Conservation (phyloP, 2,329 filamentous ascomycete species). For the Sporothrix globosa region DNA sequence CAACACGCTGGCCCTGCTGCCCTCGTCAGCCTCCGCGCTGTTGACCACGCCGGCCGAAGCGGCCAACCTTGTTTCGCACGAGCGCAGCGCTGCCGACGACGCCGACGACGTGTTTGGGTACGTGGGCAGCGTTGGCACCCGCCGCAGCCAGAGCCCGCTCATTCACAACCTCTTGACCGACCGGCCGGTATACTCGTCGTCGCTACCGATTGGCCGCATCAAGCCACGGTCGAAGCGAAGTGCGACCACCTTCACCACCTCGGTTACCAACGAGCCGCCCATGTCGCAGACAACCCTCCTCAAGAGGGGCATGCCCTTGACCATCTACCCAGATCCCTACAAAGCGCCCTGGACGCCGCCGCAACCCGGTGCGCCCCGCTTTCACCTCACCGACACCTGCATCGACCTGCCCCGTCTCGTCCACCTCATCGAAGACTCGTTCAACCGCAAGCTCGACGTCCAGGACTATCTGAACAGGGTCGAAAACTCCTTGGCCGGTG, state of each 20-base stretch:
- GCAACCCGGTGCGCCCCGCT: conserved; percentile 58
- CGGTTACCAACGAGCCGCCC: background rate
- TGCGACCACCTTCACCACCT: background rate
- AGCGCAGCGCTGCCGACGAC: conserved; percentile 21
- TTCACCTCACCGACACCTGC: conserved; percentile 75
- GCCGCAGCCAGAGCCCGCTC: conserved; percentile 72
- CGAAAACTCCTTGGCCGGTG: conserved; percentile 76
- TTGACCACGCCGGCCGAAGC: conserved; percentile 87
- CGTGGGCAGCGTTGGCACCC: conserved; percentile 57
- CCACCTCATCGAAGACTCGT: conserved; percentile 90
- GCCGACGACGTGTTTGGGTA: conserved; percentile 53
- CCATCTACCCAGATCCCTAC: conserved; percentile 74
- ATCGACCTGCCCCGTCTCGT: conserved; percentile 84
- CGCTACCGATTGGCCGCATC: conserved; percentile 74
- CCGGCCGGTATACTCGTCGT: conserved; percentile 89
- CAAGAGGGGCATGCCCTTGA: conserved; percentile 88
- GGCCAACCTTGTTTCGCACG: conserved; percentile 55
- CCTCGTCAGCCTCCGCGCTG: conserved; percentile 81
- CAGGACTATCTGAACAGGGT: conserved; percentile 82
- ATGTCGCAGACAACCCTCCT: conserved; percentile 68
- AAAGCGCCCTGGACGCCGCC: conserved; percentile 69
- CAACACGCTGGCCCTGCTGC: conserved; percentile 72
- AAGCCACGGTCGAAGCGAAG: conserved; percentile 39
- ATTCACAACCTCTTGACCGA: conserved; percentile 97
- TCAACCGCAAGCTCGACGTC: conserved; percentile 80